Base-by-base conservation (phyloP, 2,329 filamentous ascomycete genomes). In the Lachnellula subtilissima region DNA sequence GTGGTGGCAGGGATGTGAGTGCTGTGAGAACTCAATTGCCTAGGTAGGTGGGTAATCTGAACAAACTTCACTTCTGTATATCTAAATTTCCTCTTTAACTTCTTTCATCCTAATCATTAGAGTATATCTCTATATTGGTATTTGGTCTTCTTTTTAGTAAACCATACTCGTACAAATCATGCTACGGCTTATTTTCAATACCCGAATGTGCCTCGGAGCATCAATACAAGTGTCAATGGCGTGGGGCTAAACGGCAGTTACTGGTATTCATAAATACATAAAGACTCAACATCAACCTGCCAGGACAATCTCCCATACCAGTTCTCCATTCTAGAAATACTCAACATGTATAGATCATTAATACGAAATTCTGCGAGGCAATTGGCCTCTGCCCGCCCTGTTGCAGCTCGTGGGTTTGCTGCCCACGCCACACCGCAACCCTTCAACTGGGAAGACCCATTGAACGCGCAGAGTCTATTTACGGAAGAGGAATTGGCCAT, bases 361-460 rank as follows among this genome's bases (percentile, higher is more conserved):
- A 51, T 69, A 48, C 62, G 61, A 58, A 58, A 37, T 51, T 54
- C 60, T 54, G 56, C 57, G 9, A 61, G 58, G 47, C 63, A 64
- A 62, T 62, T 65, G 49, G 52, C 61, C 14, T 55, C 59, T 52
- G 49, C 59, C 40, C 63, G 62, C 35, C 58, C 59, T 17, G 37
- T 55, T 35, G 50, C 53, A 28, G 48, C 53, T n/a, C 62, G 67
- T 59, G 54, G 61, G 25, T 66, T 67, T 61, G 66, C 67, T 43
- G 62, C 60, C 8, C 59, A 66, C 39, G 58, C 65, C 46, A 63
- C 68, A 58, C 64, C 64, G 53, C 65, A 64, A 48, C 59, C 70
- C 28, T 97, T 97, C 72, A 85, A 96, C 72, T 99, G 94, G 93
- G 83, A 94, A 71, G 94, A 99, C 70, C 92, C 94, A 19, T 78